Evolutionary conservation across 306 rosid genomes (phyloP), one percentile per base, ranked within the genome.

Genomic region (Psophocarpus tetragonolobus): DNA sequence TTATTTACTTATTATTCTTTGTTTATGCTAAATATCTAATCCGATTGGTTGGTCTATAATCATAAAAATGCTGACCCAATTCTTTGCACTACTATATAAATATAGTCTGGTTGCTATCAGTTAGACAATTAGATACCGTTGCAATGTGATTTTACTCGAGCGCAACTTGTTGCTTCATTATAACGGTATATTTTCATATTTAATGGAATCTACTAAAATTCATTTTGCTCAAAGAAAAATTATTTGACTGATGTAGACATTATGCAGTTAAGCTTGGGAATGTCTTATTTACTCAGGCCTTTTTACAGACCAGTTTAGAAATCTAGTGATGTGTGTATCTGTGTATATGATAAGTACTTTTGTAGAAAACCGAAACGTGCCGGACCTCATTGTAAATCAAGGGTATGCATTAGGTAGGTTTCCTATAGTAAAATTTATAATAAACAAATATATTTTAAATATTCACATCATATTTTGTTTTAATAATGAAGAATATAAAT

Each of bases 31-130:
- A 54, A 35, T 83, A 66, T 81, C 80, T 76, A 76, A 72, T 80
- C 80, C 79, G 82, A 82, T 85, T 85, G 88, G 75, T 76, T 81
- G 89, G 71, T 80, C 76, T 53, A 50, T 69, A 20, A 79, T 82
- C 26, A 74, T 48, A 20, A 74, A 76, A 71, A 5, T 72, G 62
- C 69, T 51, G 71, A 36, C 47, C 38, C 26, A 1, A 64, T 73
- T 78, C 57, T 51, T 9, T 17, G 68, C 75, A 10, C 62, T 68
- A 14, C 66, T 58, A 41, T 51, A 66, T 66, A 35, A 15, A 27
- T 4, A 12, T 66, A 38, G 23, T 27, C 13, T 51, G 53, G 48
- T 73, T 76, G 68, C 77, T 56, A 1, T 72, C 44, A 50, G 14
- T 13, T 29, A 17, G 73, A 47, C 44, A 50, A 20, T 13, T 29